These are phyloP conservation scores for Gardenia jasminoides DNA, from an alignment of 257 asterid species.

Conservation along the genomic window DNA sequence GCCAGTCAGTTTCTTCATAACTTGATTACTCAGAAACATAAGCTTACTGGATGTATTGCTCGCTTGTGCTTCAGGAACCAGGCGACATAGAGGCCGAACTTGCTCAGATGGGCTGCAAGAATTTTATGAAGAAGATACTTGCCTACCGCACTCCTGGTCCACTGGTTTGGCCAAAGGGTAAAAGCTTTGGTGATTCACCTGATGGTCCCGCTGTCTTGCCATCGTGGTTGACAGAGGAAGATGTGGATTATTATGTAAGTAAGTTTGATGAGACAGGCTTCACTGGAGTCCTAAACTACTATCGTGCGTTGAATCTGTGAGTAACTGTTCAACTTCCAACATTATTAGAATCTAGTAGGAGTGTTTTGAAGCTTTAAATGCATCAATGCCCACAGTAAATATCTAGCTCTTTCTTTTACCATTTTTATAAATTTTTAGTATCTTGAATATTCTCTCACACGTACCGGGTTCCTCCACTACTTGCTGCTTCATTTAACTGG, in stretches of 20 bases:
- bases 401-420: background rate
- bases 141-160: conserved; percentile 52
- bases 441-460: background rate
- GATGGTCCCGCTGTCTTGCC: conserved; percentile 28
- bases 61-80: conserved; percentile 50
- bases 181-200: conserved; percentile 34
- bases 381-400: background rate
- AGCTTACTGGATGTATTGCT: background rate
- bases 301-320: conserved; percentile 60
- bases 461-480: background rate
- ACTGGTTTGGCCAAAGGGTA: conserved; percentile 46
- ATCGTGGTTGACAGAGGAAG: conserved; percentile 62
- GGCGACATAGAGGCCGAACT: conserved; percentile 80
- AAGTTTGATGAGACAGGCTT: conserved; percentile 62
- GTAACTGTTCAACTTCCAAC: background rate
- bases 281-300: conserved; percentile 77
- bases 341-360: too few relatives aligned
- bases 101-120: conserved; percentile 44
- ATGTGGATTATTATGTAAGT: conserved; percentile 53
- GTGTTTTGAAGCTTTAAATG: background rate
- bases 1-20: background rate
- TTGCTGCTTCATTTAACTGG: background rate
- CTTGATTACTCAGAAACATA: background rate
- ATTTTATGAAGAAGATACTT: conserved; percentile 46
- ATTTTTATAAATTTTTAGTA: background rate